These are phyloP conservation scores for Ilex paraguariensis DNA, from an alignment of 305 asterid genomes.

Conservation along the genomic window DNA sequence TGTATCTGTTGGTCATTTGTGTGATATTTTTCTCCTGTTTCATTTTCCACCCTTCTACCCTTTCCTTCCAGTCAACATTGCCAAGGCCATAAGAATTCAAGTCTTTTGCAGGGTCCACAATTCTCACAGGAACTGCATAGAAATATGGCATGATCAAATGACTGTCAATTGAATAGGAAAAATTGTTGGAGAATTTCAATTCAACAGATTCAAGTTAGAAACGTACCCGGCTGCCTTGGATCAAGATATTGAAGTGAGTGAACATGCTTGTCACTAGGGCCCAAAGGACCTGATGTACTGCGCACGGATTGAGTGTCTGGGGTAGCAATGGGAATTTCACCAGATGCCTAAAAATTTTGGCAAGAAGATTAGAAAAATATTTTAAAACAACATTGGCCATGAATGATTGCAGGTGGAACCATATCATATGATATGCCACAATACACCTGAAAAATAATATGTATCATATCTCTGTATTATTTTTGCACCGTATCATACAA, in stretches of 20 bases:
- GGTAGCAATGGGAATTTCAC: conserved; percentile 70
- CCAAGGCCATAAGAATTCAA: conserved; percentile 88
- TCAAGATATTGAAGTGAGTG: conserved; percentile 63
- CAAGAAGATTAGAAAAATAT: too few species aligned
- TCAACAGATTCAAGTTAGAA: background rate
- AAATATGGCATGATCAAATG: conserved; percentile 6
- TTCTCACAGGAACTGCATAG: conserved; percentile 75
- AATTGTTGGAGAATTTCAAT: background rate
- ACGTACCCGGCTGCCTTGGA: conserved; percentile 64
- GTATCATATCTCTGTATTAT: too few species aligned
- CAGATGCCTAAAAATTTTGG: conserved; percentile 48
- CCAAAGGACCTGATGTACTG: conserved; percentile 92
- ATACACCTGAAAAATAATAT: too few species aligned
- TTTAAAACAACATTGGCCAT: too few species aligned
- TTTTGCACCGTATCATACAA: too few species aligned
- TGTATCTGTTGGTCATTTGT: background rate
- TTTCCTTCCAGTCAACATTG: conserved; percentile 47
- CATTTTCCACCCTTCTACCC: conserved; percentile 26
- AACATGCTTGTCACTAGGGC: conserved; percentile 56
- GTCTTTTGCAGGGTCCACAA: conserved; percentile 86
- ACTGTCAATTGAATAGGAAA: conserved; percentile 2
- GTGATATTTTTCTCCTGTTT: conserved; percentile 19
- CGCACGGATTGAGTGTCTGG: conserved; percentile 82
- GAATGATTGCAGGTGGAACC: too few species aligned
- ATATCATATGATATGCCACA: too few species aligned